Evolutionary conservation across 2,329 filamentous ascomycete species (phyloP), one percentile per base, ranked within the genome.

Genomic region (Aspergillus sp.): DNA sequence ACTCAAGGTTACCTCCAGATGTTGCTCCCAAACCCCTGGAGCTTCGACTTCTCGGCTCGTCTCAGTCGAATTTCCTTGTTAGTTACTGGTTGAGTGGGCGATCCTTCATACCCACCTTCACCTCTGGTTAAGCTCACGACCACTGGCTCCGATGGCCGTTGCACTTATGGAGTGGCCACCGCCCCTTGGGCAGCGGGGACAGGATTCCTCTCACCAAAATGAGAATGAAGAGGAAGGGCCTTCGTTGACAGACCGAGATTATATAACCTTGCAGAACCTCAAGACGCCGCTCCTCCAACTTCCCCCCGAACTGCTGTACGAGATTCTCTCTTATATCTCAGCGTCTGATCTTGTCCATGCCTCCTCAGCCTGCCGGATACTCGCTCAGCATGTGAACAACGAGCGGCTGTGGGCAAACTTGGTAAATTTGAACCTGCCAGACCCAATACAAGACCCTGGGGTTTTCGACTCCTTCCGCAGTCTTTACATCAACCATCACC

Each of bases 401-500:
- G 91, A 96, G 62, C 75, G 84, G 6, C 79, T 90, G 40, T 97
- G 92, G 91, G 83, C 87, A 44, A 75, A 78, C 1, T 80, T 89
- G 17, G 84, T 96, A 12, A 87, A 91, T 67, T 74, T 81, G 6
- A 86, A 90, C 61, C 77, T 95, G 0, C 88, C 88, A 0, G 76
- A 83, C 35, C 68, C 72, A 17, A 75, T 92, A 27, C 73, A 75
- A 1, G 79, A 81, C 1, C 79, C 87, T 0, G 81, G 80, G 6
- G 87, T 88, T 6, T 87, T 83, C 66, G 65, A 76, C 2, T 87
- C 81, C 23, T 96, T 87, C 74, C 85, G 84, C 57, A 82, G 89
- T 25, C 83, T 96, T 2, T 96, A 90, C 71, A 77, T 82, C 43
- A 82, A 87, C 19, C 90, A 95, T 70, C 84, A 95, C 62, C 88